Conservation (phyloP, 306 rosid species). For the Oemleria cerasiformis region DNA sequence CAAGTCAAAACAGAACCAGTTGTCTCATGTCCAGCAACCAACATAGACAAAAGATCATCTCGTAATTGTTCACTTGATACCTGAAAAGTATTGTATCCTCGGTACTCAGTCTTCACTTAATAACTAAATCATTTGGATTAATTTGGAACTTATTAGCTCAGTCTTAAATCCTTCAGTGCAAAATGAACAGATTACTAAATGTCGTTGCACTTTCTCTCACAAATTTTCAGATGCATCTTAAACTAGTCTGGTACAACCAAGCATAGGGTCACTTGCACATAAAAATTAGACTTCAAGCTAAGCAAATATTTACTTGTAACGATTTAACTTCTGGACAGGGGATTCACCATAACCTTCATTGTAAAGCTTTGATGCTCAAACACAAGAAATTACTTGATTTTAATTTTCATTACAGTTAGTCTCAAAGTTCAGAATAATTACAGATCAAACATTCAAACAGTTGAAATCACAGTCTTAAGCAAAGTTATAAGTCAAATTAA, state of each 20-base stretch:
- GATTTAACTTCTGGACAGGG: not conserved
- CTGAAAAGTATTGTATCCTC: conserved; percentile 30
- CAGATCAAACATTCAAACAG: not conserved
- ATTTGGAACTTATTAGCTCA: not conserved
- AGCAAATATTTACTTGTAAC: not conserved
- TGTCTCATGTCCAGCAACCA: conserved; percentile 97
- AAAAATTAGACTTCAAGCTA: not conserved
- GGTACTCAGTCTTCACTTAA: conserved; percentile 8
- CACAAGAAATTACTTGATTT: not conserved
- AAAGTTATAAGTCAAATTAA: not conserved
- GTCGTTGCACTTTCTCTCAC: not conserved
- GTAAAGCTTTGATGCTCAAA: not conserved
- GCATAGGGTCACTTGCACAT: not conserved
- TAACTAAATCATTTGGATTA: not conserved
- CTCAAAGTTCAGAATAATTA: not conserved
- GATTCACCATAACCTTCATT: not conserved
- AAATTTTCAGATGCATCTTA: not conserved
- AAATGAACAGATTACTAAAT: not conserved
- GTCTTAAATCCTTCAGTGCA: not conserved
- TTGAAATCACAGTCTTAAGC: not conserved
- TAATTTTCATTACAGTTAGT: not conserved
- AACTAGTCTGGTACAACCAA: not conserved
- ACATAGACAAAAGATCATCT: conserved; percentile 86
- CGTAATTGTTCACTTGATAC: conserved; percentile 87
- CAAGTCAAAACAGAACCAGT: conserved; percentile 94